These are phyloP conservation scores for Carpinus viminea DNA, from an alignment of 306 rosid species.

Conservation along the genomic window DNA sequence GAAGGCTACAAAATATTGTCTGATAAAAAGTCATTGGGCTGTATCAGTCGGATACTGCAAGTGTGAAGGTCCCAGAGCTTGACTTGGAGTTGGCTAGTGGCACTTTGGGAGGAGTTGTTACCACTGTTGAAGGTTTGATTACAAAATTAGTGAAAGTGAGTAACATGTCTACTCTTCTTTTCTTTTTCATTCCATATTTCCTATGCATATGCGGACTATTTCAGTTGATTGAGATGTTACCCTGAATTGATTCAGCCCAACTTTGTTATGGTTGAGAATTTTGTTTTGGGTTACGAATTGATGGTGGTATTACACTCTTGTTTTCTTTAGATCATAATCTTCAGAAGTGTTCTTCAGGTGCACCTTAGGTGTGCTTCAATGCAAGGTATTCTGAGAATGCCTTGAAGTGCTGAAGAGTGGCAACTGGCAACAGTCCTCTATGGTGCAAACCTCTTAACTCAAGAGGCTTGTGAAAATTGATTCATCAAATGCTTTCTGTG, in stretches of 20 bases:
- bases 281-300: background rate
- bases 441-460: too few species aligned
- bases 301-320: background rate
- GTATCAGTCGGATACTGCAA: conserved; percentile 58
- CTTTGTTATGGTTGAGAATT: background rate
- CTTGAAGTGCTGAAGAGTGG: background rate
- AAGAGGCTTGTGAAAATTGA: too few species aligned
- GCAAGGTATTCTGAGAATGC: background rate
- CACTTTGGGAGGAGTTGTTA: conserved; percentile 61
- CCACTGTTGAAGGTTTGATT: conserved; percentile 88
- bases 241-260: background rate
- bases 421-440: too few species aligned
- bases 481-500: too few species aligned
- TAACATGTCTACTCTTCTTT: background rate
- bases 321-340: background rate
- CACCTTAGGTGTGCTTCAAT: background rate
- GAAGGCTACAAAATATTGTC: conserved; percentile 11
- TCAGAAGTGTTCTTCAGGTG: background rate
- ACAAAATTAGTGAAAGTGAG: conserved; percentile 60
- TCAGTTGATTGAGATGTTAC: background rate
- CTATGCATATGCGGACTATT: background rate
- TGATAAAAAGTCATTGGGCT: conserved; percentile 22
- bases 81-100: conserved; percentile 87
- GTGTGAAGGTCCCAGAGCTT: conserved; percentile 58
- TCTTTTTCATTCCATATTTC: background rate